Percentiles rank a stretch among this genome's conserved stretches.
phyloP scores from a whole-genome alignment of 768 basidiomycete species.

The Trametes punicea region DNA sequence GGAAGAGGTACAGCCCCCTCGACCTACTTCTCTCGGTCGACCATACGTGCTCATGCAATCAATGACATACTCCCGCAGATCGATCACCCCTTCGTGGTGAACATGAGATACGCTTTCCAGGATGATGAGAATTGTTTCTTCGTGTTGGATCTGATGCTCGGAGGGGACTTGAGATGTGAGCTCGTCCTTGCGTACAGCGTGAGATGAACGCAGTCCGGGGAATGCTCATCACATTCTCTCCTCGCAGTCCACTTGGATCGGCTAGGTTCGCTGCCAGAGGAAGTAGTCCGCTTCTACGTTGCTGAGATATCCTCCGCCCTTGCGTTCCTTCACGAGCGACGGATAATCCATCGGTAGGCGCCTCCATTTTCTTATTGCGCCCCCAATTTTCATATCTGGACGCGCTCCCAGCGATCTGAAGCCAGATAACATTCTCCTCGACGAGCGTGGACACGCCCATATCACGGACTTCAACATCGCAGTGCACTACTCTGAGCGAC shows the following conservation, averaged over 20 bases:
- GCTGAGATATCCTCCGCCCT: slow-evolving; percentile 88
- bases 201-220: too few relatives aligned
- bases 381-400: slow-evolving; percentile 27
- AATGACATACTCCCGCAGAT: slow-evolving; percentile 48
- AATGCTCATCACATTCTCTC: slow-evolving; percentile 10
- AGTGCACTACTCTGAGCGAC: slow-evolving; percentile 88
- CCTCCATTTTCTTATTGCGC: slow-evolving; percentile 19
- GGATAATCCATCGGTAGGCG: slow-evolving; percentile 91
- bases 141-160: slow-evolving; percentile 95
- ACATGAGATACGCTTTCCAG: slow-evolving; percentile 94
- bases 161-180: slow-evolving; percentile 91
- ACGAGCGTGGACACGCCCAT: slow-evolving; percentile 94
- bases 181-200: neutral
- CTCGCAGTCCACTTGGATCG: slow-evolving; percentile 82
- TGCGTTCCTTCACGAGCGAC: slow-evolving; percentile 86
- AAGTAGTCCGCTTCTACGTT: slow-evolving; percentile 81
- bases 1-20: slow-evolving; percentile 70
- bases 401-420: slow-evolving; percentile 76
- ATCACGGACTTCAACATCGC: slow-evolving; percentile 99
- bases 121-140: slow-evolving; percentile 99
- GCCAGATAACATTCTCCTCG: slow-evolving; percentile 95
- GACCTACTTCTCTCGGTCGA: neutral
- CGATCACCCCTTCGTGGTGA: slow-evolving; percentile 94
- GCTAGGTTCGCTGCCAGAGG: slow-evolving; percentile 69
- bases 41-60: slow-evolving; percentile 12